These are phyloP conservation scores for Coprinellus micaceus DNA, from an alignment of 768 basidiomycete species.

Conservation along the genomic window DNA sequence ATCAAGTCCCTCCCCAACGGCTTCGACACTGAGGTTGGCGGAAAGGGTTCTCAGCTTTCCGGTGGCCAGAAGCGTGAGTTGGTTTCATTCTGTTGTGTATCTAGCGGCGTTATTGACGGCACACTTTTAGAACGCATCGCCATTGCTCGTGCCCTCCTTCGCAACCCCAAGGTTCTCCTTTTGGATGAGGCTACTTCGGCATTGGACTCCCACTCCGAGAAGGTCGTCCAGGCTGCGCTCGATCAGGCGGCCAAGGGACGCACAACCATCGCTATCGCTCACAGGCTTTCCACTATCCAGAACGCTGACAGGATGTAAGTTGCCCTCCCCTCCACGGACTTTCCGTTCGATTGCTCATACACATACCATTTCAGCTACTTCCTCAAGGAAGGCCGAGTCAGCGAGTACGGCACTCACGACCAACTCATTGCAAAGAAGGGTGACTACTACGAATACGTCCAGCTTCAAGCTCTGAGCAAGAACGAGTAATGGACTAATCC, in stretches of 20 bases:
- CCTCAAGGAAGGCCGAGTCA: slow-evolving; percentile 71
- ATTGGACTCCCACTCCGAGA: slow-evolving; percentile 78
- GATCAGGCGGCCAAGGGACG: slow-evolving; percentile 83
- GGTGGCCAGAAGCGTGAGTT: slow-evolving; percentile 71
- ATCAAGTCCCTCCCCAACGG: slow-evolving; percentile 75
- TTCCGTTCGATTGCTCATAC: background rate
- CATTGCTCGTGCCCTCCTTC: slow-evolving; percentile 77
- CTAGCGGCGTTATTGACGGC: background rate
- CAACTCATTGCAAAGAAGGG: slow-evolving; percentile 55
- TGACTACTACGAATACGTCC: slow-evolving; percentile 72
- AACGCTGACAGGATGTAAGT: slow-evolving; percentile 76
- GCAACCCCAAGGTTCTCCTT: slow-evolving; percentile 76
- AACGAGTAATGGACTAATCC: slow-evolving; percentile 5
- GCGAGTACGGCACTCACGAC: slow-evolving; percentile 78
- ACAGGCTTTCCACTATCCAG: slow-evolving; percentile 82
- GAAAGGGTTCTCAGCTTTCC: slow-evolving; percentile 75
- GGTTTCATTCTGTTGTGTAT: too few relatives aligned
- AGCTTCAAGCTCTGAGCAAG: slow-evolving; percentile 55
- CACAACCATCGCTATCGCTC: slow-evolving; percentile 87
- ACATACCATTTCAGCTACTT: slow-evolving; percentile 51
- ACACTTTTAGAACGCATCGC: slow-evolving; percentile 51
- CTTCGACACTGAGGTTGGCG: slow-evolving; percentile 80
- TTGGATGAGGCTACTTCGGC: slow-evolving; percentile 83
- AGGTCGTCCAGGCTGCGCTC: slow-evolving; percentile 84
- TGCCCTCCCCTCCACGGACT: slow-evolving; percentile 16